A percentile compares a stretch with the other conserved stretches of the same genome.
These are phyloP conservation scores for Przewalskia tangutica DNA, from an alignment of 257 asterid species.

Conservation along the genomic window DNA sequence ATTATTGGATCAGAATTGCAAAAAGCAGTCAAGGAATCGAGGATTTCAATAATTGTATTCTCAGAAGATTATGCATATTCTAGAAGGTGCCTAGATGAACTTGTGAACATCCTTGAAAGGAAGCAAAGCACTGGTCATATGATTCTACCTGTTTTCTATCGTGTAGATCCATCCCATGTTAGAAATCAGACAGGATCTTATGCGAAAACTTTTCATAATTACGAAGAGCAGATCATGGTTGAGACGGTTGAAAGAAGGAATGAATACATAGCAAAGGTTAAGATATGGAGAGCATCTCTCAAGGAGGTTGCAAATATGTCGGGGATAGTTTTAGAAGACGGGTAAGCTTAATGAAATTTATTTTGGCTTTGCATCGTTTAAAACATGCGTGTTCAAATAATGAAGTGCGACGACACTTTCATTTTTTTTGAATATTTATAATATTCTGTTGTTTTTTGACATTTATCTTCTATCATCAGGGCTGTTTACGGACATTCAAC, in stretches of 20 bases:
- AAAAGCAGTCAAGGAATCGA: neutral
- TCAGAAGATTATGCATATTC: slow-evolving; percentile 7
- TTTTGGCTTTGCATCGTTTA: neutral
- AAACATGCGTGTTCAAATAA: neutral
- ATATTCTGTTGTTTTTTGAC: neutral
- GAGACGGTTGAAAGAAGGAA: neutral
- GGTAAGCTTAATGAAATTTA: neutral
- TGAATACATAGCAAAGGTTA: neutral
- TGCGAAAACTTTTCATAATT: neutral
- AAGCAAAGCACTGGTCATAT: neutral
- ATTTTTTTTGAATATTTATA: neutral
- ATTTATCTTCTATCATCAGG: neutral
- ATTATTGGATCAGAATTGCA: slow-evolving; percentile 4
- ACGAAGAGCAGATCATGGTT: neutral
- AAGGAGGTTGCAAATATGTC: slow-evolving; percentile 7
- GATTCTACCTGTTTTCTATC: slow-evolving; percentile 13
- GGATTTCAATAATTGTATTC: slow-evolving; percentile 9
- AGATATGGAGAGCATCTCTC: slow-evolving; percentile 6
- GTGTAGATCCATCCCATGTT: slow-evolving; percentile 7
- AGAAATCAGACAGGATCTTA: slow-evolving; percentile 1
- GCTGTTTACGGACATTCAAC: neutral
- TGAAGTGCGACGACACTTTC: neutral
- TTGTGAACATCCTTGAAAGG: slow-evolving; percentile 8
- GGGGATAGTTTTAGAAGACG: slow-evolving; percentile 7
- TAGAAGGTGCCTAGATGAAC: slow-evolving; percentile 10